A percentile compares a stretch with the other conserved stretches of the same genome.
Conservation (phyloP, 306 rosid species). For the Crotalaria pallida region DNA sequence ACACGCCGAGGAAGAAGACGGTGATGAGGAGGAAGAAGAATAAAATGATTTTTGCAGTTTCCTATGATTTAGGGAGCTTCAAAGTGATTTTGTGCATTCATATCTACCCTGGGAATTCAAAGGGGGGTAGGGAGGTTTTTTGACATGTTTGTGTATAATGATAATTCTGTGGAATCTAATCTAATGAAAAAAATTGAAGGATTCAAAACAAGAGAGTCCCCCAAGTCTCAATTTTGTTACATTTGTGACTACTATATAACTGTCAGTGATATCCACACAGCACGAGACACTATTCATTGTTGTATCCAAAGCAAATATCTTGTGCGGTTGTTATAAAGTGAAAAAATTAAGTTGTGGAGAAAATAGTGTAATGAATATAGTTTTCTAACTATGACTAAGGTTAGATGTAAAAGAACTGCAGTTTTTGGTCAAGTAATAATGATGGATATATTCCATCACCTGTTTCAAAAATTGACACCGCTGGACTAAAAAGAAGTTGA, state of each 20-base stretch:
- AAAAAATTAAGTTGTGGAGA: too few species aligned
- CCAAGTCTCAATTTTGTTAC: background rate
- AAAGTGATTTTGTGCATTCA: conserved; percentile 10
- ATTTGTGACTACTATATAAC: background rate
- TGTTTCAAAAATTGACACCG: too few species aligned
- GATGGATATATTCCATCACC: too few species aligned
- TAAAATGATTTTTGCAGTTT: conserved; percentile 5
- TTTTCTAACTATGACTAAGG: too few species aligned
- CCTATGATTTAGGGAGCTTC: background rate
- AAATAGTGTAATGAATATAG: too few species aligned
- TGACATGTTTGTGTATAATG: background rate
- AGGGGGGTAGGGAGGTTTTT: background rate
- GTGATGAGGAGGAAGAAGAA: conserved; percentile 42
- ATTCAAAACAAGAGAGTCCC: background rate
- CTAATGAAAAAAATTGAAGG: background rate
- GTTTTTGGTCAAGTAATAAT: too few species aligned
- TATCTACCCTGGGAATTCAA: background rate
- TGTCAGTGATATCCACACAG: conserved; percentile 12
- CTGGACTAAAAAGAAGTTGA: too few species aligned
- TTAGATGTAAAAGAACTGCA: too few species aligned
- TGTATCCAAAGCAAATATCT: too few species aligned
- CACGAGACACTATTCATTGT: too few species aligned
- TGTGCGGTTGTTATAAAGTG: too few species aligned
- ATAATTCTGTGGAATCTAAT: background rate
- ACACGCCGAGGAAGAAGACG: conserved; percentile 87